Evolutionary conservation across 257 asterid genomes (phyloP).

Genomic region (Salvia hispanica): DNA sequence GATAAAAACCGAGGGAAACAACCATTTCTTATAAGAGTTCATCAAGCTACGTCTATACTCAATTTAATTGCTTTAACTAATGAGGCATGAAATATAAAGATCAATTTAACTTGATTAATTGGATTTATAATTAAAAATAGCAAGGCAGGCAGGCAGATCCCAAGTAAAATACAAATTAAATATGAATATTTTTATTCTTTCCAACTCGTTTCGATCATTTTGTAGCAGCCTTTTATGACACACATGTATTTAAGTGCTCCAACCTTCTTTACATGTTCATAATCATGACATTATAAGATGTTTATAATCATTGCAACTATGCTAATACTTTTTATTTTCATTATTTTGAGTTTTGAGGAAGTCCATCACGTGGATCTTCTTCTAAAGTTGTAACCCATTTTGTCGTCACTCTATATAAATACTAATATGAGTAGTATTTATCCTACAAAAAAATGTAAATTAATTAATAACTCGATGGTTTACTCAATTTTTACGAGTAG

Average conservation of each 20-base stretch:
- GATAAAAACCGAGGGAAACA: too few relatives aligned
- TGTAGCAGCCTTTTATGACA: constrained; percentile 34
- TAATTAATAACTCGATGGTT: neutral
- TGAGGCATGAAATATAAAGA: neutral
- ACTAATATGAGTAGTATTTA: neutral
- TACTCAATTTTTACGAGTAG: too few relatives aligned
- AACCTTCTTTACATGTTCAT: constrained; percentile 40
- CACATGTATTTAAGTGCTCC: constrained; percentile 30
- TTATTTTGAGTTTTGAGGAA: neutral
- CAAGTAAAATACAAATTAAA: neutral
- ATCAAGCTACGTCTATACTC: too few relatives aligned
- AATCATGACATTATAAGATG: constrained; percentile 41
- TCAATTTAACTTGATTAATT: neutral
- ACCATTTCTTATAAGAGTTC: too few relatives aligned
- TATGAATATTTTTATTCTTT: neutral
- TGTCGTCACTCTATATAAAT: neutral
- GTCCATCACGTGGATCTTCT: constrained; percentile 28
- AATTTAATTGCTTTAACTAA: too few relatives aligned
- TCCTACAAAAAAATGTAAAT: neutral
- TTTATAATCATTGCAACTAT: constrained; percentile 16
- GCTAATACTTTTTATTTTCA: neutral
- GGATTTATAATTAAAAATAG: neutral
- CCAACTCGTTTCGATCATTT: constrained; percentile 21
- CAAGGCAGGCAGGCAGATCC: neutral
- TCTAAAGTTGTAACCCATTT: constrained; percentile 10